phyloP scores from a whole-genome alignment of 2,329 filamentous ascomycete species.

The Ophiostoma piceae region DNA sequence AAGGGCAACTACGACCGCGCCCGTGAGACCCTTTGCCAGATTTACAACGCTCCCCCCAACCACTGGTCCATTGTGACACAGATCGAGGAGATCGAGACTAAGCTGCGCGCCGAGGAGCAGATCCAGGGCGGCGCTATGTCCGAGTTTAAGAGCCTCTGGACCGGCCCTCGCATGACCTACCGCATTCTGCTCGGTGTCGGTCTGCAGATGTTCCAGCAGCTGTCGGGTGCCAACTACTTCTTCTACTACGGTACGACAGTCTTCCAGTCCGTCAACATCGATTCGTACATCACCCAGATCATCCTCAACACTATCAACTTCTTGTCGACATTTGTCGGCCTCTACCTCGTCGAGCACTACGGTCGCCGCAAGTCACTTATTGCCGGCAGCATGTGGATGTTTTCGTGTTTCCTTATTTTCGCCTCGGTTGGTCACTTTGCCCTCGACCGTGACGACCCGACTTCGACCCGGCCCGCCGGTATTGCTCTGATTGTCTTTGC shows the following conservation, averaged over 20 bases:
- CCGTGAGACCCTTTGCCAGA: slow-evolving; percentile 20
- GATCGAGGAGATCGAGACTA: slow-evolving; percentile 25
- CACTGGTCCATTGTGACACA: slow-evolving; percentile 24
- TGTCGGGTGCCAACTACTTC: slow-evolving; percentile 56
- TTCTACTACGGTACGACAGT: slow-evolving; percentile 60
- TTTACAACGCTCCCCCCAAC: slow-evolving; percentile 24
- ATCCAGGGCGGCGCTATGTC: slow-evolving; percentile 43
- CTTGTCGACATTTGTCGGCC: slow-evolving; percentile 59
- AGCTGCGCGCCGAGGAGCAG: slow-evolving; percentile 39
- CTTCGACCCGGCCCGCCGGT: slow-evolving; percentile 42
- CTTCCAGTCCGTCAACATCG: slow-evolving; percentile 61
- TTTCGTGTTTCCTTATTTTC: slow-evolving; percentile 60
- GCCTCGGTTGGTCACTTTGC: slow-evolving; percentile 48
- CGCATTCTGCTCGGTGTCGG: slow-evolving; percentile 58
- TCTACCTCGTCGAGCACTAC: slow-evolving; percentile 63
- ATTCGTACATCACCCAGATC: slow-evolving; percentile 63
- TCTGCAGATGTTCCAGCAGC: slow-evolving; percentile 63
- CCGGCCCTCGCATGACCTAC: slow-evolving; percentile 54
- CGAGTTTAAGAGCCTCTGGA: slow-evolving; percentile 57
- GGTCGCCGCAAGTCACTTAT: slow-evolving; percentile 65
- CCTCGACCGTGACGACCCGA: slow-evolving; percentile 38
- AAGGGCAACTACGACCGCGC: slow-evolving; percentile 23
- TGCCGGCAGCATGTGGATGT: slow-evolving; percentile 62
- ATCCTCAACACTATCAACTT: slow-evolving; percentile 41
- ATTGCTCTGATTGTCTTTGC: slow-evolving; percentile 67